phyloP scores from a whole-genome alignment of 2,329 filamentous ascomycete genomes.

The Penicillium sp. region DNA sequence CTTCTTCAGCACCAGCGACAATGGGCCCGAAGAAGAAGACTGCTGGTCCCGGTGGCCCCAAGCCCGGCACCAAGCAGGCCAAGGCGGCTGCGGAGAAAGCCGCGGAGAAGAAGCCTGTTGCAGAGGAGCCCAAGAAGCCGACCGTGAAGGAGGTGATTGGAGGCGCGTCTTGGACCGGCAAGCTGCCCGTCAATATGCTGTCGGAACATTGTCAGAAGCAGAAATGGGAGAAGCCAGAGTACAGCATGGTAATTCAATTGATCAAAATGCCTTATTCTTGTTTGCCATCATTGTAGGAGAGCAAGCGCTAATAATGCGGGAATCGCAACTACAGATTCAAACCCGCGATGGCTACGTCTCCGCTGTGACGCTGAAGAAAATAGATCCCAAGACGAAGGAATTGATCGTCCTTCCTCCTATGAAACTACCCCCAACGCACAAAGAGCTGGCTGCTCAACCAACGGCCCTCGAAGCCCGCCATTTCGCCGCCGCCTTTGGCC shows the following conservation, averaged over 20 bases:
- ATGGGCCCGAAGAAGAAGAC: slow-evolving; percentile 50
- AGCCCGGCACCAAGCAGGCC: slow-evolving; percentile 46
- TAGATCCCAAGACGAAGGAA: slow-evolving; percentile 82
- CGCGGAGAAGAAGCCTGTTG: slow-evolving; percentile 36
- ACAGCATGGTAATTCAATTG: slow-evolving; percentile 66
- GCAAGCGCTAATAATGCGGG: slow-evolving; percentile 20
- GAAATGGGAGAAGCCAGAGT: slow-evolving; percentile 93
- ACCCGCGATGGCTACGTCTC: slow-evolving; percentile 75
- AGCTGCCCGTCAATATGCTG: slow-evolving; percentile 89
- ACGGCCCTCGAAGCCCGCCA: slow-evolving; percentile 89
- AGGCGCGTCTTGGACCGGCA: slow-evolving; percentile 95
- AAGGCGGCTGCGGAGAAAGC: slow-evolving; percentile 44
- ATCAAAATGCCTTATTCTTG: not conserved
- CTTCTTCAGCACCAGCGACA: slow-evolving; percentile 20
- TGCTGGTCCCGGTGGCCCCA: slow-evolving; percentile 44
- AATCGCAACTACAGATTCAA: slow-evolving; percentile 56
- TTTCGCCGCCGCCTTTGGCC: slow-evolving; percentile 86
- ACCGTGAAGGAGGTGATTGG: slow-evolving; percentile 79
- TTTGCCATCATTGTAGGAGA: not conserved
- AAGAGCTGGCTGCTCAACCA: slow-evolving; percentile 73
- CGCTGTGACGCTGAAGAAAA: slow-evolving; percentile 73
- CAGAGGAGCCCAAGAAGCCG: slow-evolving; percentile 60
- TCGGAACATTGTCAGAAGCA: slow-evolving; percentile 95
- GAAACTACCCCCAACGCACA: slow-evolving; percentile 75
- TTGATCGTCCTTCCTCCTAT: slow-evolving; percentile 76